Evolutionary conservation across 225 moss, liverwort and hornwort genomes (phyloP), one percentile per base, ranked within the genome.

Genomic region (Bryoerythrophyllum caledonicum): DNA sequence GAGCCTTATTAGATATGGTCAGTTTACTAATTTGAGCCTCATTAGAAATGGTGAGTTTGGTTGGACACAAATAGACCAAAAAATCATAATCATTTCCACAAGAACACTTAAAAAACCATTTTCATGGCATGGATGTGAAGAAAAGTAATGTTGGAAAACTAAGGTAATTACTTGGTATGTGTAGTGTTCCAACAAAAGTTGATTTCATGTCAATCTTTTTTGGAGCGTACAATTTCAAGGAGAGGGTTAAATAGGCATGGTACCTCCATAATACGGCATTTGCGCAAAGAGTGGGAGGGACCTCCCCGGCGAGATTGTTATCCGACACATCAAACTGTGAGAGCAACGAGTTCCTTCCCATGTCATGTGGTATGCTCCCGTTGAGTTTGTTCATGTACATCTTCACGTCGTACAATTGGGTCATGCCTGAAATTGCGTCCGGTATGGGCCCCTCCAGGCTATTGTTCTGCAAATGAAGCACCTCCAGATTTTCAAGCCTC

Each of bases 321-420:
- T 74, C 79, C 0, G 90, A 87, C n/a, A 87, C 79, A 30, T 87
- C 87, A 3, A 90, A 81, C 41, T 87, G 78, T 43, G 48, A 71
- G 24, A 90, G 82, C 0, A 76, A 30, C 1, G 76, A 74, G 17
- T 70, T 79, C 3, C 54, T 54, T 16, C 90, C 90, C 23, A 87
- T 71, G 2, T 32, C 37, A 5, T 37, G 0, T 4, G 90, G 87
- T 46, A 90, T 79, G 30, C 79, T 76, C 0, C 87, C 90, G 10
- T 63, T 81, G 25, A 90, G 74, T n/a, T 72, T 65, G 73, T 90
- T 90, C 82, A 79, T 83, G 68, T 81, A 90, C 53, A 90, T 10
- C 71, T 87, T 90, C 79, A 90, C 56, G 51, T 85, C 85, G 27
- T 74, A 59, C 67, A 90, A 65, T 60, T 70, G 72, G 17, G 64